phyloP scores from a whole-genome alignment of 495 filamentous ascomycete species.

The Halenospora varia region DNA sequence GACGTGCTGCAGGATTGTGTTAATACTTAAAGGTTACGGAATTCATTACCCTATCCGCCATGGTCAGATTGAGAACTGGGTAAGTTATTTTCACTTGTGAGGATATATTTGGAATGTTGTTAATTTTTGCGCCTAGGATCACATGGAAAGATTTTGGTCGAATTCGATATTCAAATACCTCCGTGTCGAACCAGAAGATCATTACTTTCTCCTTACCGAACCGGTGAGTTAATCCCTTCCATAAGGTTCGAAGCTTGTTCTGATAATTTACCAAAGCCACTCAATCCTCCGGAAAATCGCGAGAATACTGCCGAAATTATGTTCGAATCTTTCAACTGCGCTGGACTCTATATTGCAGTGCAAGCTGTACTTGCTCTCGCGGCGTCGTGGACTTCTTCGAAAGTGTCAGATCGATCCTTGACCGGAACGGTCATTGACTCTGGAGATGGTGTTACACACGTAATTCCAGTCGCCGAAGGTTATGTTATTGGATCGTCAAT shows the following conservation, averaged over 20 bases:
- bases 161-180: conserved; percentile 99
- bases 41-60: conserved; percentile 97
- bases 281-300: conserved; percentile 97
- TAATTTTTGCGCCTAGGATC: conserved; percentile 65
- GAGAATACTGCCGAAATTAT: conserved; percentile 99
- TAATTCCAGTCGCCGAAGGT: conserved; percentile 97
- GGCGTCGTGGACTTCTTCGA: conserved; percentile 96
- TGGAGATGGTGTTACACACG: conserved; percentile 96
- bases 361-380: conserved; percentile 95
- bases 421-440: conserved; percentile 98
- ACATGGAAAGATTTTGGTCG: conserved; percentile 99
- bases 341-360: conserved; percentile 96
- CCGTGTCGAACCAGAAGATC: conserved; percentile 95
- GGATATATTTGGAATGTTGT: no score
- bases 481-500: conserved; percentile 99
- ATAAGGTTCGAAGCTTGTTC: conserved; percentile 2
- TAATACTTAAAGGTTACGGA: conserved; percentile 66
- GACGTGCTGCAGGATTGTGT: conserved; percentile 4
- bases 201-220: conserved; percentile 96
- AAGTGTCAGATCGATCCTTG: conserved; percentile 93
- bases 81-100: conserved; percentile 30
- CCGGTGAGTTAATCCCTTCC: conserved; percentile 58
- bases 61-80: conserved; percentile 98
- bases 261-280: conserved; percentile 53
- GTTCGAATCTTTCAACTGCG: conserved; percentile 99